phyloP scores from a whole-genome alignment of 495 filamentous ascomycete genomes.

The Cryomyces minteri region DNA sequence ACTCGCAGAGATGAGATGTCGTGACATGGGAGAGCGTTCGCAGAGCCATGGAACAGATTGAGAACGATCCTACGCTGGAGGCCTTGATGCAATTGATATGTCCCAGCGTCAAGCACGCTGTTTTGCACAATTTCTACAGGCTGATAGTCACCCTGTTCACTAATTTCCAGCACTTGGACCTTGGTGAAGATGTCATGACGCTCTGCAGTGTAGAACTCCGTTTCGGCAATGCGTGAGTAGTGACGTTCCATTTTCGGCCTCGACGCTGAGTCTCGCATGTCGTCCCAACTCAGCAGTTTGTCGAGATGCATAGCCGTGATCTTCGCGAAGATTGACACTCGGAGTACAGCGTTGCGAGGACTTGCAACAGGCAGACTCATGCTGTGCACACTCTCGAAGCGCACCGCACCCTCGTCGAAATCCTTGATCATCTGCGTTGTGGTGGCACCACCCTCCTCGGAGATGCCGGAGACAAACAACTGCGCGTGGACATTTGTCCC shows the following conservation, averaged over 20 bases:
- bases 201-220: slow-evolving; percentile 83
- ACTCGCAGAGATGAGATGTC: slow-evolving; percentile 57
- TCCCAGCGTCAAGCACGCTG: slow-evolving; percentile 61
- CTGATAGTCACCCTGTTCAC: slow-evolving; percentile 76
- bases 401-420: slow-evolving; percentile 87
- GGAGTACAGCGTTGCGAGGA: slow-evolving; percentile 51
- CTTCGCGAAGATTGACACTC: slow-evolving; percentile 86
- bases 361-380: slow-evolving; percentile 92
- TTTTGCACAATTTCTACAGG: slow-evolving; percentile 86
- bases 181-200: slow-evolving; percentile 82
- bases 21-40: slow-evolving; percentile 71
- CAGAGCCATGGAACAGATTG: slow-evolving; percentile 74
- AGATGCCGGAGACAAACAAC: slow-evolving; percentile 82
- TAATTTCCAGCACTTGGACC: slow-evolving; percentile 74
- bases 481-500: slow-evolving; percentile 92
- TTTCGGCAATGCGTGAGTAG: slow-evolving; percentile 62
- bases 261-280: slow-evolving; percentile 66
- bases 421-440: slow-evolving; percentile 89
- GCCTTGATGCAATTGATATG: slow-evolving; percentile 90
- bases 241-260: slow-evolving; percentile 35
- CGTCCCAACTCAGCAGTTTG: slow-evolving; percentile 96
- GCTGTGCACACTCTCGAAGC: slow-evolving; percentile 94
- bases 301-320: slow-evolving; percentile 90
- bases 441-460: slow-evolving; percentile 77
- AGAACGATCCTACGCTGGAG: slow-evolving; percentile 78